phyloP scores from a whole-genome alignment of 1,284 basidiomycete species.

The Phylloporus sp. region DNA sequence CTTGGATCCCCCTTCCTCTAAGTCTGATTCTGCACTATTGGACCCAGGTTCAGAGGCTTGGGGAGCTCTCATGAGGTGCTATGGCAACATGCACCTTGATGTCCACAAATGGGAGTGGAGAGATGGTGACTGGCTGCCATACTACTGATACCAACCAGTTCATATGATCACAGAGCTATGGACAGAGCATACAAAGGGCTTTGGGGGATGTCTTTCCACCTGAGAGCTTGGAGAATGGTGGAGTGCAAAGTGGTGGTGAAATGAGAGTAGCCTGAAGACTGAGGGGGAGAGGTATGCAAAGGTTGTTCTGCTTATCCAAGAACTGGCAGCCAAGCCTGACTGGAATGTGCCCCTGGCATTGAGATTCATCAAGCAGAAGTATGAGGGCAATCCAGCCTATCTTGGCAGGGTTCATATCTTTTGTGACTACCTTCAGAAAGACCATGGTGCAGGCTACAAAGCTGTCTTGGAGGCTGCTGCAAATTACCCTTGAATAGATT shows the following conservation, averaged over 20 bases:
- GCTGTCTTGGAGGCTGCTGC: conserved; percentile 10
- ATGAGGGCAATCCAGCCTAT: conserved; percentile 10
- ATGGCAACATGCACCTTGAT: conserved; percentile 1
- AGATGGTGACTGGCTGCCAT: conserved; percentile 13
- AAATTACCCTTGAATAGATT: background rate
- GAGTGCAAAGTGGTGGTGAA: conserved; percentile 18
- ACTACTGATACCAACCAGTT: conserved; percentile 13
- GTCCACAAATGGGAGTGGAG: conserved; percentile 18
- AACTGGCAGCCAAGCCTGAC: conserved; percentile 15
- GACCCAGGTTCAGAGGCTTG: background rate
- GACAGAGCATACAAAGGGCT: conserved; percentile 15
- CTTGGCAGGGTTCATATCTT: conserved; percentile 13
- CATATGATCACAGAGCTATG: conserved; percentile 16
- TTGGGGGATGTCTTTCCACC: conserved; percentile 15
- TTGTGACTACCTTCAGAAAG: conserved; percentile 18
- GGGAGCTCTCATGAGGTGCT: background rate
- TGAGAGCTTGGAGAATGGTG: conserved; percentile 18
- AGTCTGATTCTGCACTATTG: background rate
- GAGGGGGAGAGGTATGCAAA: conserved; percentile 13
- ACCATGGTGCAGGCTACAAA: conserved; percentile 3
- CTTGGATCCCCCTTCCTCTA: background rate
- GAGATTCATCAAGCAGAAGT: conserved; percentile 20
- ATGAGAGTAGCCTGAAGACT: conserved; percentile 16
- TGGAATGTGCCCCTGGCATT: conserved; percentile 19
- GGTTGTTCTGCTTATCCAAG: conserved; percentile 14